These are phyloP conservation scores for Phytophthora europaea DNA, from an alignment of 352 stramenopile species.

Conservation along the genomic window DNA sequence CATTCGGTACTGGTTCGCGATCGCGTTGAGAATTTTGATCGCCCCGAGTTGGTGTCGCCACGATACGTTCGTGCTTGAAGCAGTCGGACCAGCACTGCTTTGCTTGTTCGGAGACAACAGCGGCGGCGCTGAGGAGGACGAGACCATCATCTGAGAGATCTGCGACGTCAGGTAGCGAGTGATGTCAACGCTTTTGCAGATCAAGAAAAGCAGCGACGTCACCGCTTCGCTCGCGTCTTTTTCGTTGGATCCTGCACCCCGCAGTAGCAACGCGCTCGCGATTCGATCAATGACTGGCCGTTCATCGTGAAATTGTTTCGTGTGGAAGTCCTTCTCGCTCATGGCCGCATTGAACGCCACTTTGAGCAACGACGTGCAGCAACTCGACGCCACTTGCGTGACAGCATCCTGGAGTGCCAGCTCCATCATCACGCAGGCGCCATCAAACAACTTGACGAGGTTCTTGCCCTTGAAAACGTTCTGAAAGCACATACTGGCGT, in stretches of 20 bases:
- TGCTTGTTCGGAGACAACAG: conserved; percentile 39
- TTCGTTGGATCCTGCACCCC: conserved; percentile 76
- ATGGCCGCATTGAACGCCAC: conserved; percentile 68
- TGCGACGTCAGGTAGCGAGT: conserved; percentile 66
- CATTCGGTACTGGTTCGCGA: conserved; percentile 83
- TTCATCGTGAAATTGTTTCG: conserved; percentile 58
- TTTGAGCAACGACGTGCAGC: conserved; percentile 71
- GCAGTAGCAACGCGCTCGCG: conserved; percentile 48
- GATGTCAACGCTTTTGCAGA: conserved; percentile 84
- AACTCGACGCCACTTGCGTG: conserved; percentile 69
- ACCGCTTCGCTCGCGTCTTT: conserved; percentile 85
- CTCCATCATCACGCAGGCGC: conserved; percentile 69
- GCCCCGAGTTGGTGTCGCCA: conserved; percentile 80
- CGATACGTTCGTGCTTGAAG: conserved; percentile 34
- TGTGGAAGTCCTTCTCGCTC: conserved; percentile 71
- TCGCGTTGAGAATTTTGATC: conserved; percentile 84
- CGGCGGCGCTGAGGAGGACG: conserved; percentile 8
- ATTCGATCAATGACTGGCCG: conserved; percentile 64
- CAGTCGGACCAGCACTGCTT: neutral
- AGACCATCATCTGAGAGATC: conserved; percentile 62
- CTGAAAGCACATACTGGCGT: conserved; percentile 64
- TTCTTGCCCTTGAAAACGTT: conserved; percentile 48
- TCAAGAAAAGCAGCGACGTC: conserved; percentile 78
- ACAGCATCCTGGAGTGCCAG: conserved; percentile 69
- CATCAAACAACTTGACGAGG: conserved; percentile 68